These are phyloP conservation scores for Lactarius vividus DNA, from an alignment of 768 basidiomycete species.

Conservation along the genomic window DNA sequence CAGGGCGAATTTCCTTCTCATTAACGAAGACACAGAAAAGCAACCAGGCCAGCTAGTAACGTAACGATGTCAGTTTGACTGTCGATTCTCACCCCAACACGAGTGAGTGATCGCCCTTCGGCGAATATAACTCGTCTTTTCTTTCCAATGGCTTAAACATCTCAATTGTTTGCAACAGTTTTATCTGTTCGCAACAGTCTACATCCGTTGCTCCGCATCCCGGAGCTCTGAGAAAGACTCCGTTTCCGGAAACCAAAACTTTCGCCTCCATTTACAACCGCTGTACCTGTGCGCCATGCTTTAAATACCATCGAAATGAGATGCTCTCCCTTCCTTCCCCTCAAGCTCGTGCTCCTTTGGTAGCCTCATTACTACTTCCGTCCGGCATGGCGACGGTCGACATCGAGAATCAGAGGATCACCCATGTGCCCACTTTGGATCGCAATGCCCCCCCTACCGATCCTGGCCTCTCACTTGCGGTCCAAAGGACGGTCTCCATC, in stretches of 20 bases:
- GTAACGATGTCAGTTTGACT: no score
- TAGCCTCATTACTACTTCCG: background rate
- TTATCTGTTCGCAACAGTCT: background rate
- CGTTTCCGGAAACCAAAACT: background rate
- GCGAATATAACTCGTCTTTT: background rate
- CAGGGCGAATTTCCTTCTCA: background rate
- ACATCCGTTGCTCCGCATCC: background rate
- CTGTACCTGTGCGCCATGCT: background rate
- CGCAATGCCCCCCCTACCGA: background rate
- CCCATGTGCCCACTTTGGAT: background rate
- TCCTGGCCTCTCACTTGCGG: background rate
- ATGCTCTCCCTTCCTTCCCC: background rate
- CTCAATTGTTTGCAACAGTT: background rate
- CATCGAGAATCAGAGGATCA: constrained; percentile 17
- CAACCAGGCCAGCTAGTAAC: background rate
- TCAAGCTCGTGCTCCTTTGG: background rate
- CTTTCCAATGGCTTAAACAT: background rate
- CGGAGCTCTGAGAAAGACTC: background rate
- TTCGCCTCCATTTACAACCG: background rate
- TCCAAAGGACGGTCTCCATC: constrained; percentile 16
- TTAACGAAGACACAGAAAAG: background rate
- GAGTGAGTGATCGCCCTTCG: background rate
- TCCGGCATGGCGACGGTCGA: constrained; percentile 8
- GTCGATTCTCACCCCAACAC: background rate
- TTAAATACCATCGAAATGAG: background rate